Evolutionary conservation across 2,329 filamentous ascomycete genomes (phyloP), one percentile per base, ranked within the genome.

Genomic region (Fusarium verrucosum): DNA sequence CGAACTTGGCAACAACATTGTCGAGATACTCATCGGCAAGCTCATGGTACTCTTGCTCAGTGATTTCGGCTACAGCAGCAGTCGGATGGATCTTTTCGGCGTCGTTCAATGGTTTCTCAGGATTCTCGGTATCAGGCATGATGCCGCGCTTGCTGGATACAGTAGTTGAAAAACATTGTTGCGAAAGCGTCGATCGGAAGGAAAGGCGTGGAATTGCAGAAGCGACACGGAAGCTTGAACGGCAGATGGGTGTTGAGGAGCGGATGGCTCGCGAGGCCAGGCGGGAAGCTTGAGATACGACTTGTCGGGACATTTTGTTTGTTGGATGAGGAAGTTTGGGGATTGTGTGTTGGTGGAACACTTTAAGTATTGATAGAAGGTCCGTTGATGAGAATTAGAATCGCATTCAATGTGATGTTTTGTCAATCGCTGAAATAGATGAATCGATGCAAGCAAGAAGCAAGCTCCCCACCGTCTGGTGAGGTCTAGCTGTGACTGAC

Each of bases 1-100:
- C 95, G 37, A 96, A 82, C 51, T 81, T 83, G 50, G 70, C 73
- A 13, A 87, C 73, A 3, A 89, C 76, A 10, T 69, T 72, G 7
- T 89, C 83, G 70, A 98, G 83, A 76, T 91, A 96, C 45, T 83
- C 77, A 73, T 97, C 92, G 25, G 93, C 87, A 26, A 91, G 81
- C 54, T 90, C 84, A 73, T 96, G 89, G 76, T 96, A 98, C 72
- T 92, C 81, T 23, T 83, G 80, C 4, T 89, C 86, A 3, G 86
- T 85, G 62, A 97, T 81, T 44, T 90, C 83, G 3, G 89, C 87
- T 1, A 90, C 75, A 53, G 75, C 70, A 58, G 83, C 81, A 20
- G 37, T 66, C 16, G 64, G 50, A n/a, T 65, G 23, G 42, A 76
- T 78, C 46, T 69, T 81, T 75, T 64, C 75, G 47, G 64, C 76